Percentiles rank a stretch among this genome's conserved stretches.
phyloP scores from a whole-genome alignment of 1,284 basidiomycete genomes.

The Lignosus rhinocerotis region DNA sequence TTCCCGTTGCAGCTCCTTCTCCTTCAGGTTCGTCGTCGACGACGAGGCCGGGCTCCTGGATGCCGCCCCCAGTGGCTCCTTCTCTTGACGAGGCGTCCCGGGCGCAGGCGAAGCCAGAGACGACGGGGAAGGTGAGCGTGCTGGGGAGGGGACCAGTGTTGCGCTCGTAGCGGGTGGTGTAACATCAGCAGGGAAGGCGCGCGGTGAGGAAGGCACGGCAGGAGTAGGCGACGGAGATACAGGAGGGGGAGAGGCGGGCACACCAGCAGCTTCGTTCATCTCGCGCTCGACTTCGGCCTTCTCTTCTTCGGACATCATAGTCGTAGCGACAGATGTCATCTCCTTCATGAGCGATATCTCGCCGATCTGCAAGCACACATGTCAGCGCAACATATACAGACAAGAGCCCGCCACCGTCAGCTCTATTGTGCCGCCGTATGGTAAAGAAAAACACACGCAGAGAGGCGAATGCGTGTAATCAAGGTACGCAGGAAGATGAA shows the following conservation, averaged over 20 bases:
- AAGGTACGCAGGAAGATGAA: no score
- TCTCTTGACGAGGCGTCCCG: slow-evolving; percentile 6
- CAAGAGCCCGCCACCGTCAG: no score
- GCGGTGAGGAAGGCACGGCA: slow-evolving; percentile 10
- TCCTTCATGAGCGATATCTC: slow-evolving; percentile 93
- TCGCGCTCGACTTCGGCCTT: slow-evolving; percentile 83
- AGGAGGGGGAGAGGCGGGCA: slow-evolving; percentile 18
- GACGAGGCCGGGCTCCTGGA: slow-evolving; percentile 19
- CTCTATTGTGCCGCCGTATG: no score
- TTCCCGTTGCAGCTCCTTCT: slow-evolving; percentile 8
- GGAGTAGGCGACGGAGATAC: slow-evolving; percentile 17
- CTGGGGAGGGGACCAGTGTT: slow-evolving; percentile 14
- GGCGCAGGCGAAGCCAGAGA: slow-evolving; percentile 17
- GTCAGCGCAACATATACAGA: background rate
- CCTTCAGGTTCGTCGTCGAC: slow-evolving; percentile 23
- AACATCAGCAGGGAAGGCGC: slow-evolving; percentile 10
- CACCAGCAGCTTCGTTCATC: slow-evolving; percentile 46
- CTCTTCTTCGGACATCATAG: slow-evolving; percentile 90
- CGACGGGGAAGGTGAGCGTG: slow-evolving; percentile 14
- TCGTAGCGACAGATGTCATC: slow-evolving; percentile 78
- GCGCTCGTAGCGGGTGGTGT: slow-evolving; percentile 16
- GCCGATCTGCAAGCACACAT: slow-evolving; percentile 64
- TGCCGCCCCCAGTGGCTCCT: slow-evolving; percentile 9
- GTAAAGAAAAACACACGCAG: no score
- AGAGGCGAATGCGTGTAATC: no score